Conservation (phyloP, 106 monocot species). For the Allium cepa region DNA sequence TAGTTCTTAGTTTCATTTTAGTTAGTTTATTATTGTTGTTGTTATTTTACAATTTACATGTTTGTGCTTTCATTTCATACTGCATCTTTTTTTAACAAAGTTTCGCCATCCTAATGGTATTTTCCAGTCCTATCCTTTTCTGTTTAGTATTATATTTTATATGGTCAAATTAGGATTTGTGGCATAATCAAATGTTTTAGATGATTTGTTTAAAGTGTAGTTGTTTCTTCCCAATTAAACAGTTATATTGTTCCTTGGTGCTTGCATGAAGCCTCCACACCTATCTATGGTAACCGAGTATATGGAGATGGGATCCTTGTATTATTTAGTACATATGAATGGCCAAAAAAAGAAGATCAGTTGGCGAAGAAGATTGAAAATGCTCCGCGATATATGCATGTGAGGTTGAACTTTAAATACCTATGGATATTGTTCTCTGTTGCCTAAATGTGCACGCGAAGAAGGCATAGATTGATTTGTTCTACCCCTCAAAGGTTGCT, state of each 20-base stretch:
- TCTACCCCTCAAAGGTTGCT: not conserved
- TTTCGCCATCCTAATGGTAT: constrained; percentile 98
- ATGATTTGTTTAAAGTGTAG: no score
- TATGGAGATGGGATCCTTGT: constrained; percentile 97
- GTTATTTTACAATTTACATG: no score
- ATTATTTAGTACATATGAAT: constrained; percentile 43
- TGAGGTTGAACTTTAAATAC: not conserved
- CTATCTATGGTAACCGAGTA: constrained; percentile 89
- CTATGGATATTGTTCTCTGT: no score
- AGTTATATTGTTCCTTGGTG: constrained; percentile 94
- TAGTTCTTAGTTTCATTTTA: no score
- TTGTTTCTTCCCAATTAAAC: constrained; percentile 6
- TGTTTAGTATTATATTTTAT: not conserved
- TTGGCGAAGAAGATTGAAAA: constrained; percentile 17
- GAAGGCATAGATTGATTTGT: not conserved
- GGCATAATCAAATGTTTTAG: no score
- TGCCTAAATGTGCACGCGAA: not conserved
- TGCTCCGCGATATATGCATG: constrained; percentile 18
- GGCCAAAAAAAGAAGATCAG: constrained; percentile 13
- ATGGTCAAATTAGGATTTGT: no score
- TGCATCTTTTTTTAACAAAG: no score
- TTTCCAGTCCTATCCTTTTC: not conserved
- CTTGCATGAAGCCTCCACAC: constrained; percentile 88
- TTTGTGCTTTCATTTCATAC: no score
- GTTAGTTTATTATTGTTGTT: no score